Evolutionary conservation across 805 yeast species (phyloP).

Genomic region (Lipomyces japonicus): DNA sequence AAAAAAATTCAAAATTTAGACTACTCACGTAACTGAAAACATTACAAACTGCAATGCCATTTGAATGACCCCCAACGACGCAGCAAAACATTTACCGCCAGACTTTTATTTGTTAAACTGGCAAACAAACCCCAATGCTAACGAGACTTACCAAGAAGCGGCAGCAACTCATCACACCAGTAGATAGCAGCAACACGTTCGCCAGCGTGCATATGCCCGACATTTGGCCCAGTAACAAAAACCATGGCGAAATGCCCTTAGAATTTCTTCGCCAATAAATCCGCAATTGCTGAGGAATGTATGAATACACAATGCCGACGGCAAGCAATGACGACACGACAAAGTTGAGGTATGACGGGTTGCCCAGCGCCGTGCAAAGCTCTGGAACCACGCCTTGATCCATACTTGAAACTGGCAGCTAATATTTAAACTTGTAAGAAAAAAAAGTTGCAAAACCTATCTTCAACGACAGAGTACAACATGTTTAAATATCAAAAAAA

Average conservation of each 20-base stretch:
- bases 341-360: slow-evolving; percentile 52
- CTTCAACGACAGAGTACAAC: too few species aligned
- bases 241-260: slow-evolving; percentile 74
- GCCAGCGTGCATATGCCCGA: slow-evolving; percentile 66
- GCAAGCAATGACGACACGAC: slow-evolving; percentile 52
- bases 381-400: background rate
- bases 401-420: too few species aligned
- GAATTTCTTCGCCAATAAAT: slow-evolving; percentile 58
- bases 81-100: slow-evolving; percentile 58
- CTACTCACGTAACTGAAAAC: slow-evolving; percentile 48
- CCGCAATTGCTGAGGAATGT: slow-evolving; percentile 69
- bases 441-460: too few species aligned
- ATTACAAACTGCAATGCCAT: slow-evolving; percentile 60
- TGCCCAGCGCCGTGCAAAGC: slow-evolving; percentile 32
- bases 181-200: slow-evolving; percentile 60
- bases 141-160: slow-evolving; percentile 37
- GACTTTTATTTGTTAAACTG: slow-evolving; percentile 24
- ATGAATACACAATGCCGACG: slow-evolving; percentile 64
- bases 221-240: slow-evolving; percentile 63
- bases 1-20: background rate
- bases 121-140: background rate
- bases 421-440: too few species aligned
- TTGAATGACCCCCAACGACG: slow-evolving; percentile 64
- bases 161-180: slow-evolving; percentile 64
- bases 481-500: too few species aligned